Evolutionary conservation across 2,329 filamentous ascomycete genomes (phyloP), one percentile per base, ranked within the genome.

Genomic region (Fusarium sterilihyphosum): DNA sequence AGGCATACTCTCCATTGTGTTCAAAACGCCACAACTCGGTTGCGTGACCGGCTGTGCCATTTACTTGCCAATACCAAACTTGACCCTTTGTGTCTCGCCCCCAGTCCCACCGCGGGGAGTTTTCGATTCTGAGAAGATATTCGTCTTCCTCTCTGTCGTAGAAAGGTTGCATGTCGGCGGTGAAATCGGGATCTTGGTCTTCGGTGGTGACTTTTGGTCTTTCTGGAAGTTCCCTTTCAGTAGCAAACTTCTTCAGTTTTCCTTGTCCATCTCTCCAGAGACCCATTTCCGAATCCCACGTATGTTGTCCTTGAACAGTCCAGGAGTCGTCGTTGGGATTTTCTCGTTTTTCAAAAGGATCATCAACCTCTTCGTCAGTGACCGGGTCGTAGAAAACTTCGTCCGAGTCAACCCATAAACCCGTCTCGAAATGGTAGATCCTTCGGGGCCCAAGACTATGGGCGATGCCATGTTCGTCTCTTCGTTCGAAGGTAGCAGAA

Each of bases 51-150:
- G 12, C 44, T 57, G 67, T 35, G 8, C 52, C 59, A 22, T 8
- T 6, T 17, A 60, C 53, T 59, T 70, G 12, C 65, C 67, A 70
- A 33, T 56, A 60, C 67, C 67, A 71, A 12, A 70, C 16, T 1
- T 17, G 11, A 2, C 40, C 47, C 2, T 59, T 5, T 9, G 44
- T 6, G 8, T 71, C 65, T 12, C 67, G 53, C 22, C 67, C 47
- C 67, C 67, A 70, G 16, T 64, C 59, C 67, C 65, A 71, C 7
- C 53, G 29, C 1, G 60, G 53, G 5, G 46, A 33, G 13, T 24
- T n/a, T n/a, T 50, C 43, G 24, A 54, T 26, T 29, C 60, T 56
- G 11, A 71, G 60, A 14, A 52, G 8, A 24, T 52, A 18, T 14
- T 46, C 50, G 5, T 71, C 60, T 22, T 71, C 65, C 38, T 71